These are phyloP conservation scores for Silene uniflora DNA, from an alignment of 148 eudicot species.

Conservation along the genomic window DNA sequence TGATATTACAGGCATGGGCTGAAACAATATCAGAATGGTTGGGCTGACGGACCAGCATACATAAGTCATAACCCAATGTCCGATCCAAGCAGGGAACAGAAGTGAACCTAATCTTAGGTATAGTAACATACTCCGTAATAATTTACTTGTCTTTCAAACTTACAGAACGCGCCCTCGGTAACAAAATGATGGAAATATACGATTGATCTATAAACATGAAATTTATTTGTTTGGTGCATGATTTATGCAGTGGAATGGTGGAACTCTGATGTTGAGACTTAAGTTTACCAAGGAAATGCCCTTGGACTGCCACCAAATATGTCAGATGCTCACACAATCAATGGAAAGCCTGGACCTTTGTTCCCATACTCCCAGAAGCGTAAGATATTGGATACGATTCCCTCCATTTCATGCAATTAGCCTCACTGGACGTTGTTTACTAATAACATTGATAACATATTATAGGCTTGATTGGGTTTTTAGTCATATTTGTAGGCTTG, in stretches of 20 bases:
- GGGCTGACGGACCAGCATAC: slow-evolving; percentile 77
- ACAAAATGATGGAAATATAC: too few relatives aligned
- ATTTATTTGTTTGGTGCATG: neutral
- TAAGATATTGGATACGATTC: slow-evolving; percentile 15
- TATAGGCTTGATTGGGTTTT: too few relatives aligned
- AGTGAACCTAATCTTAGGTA: slow-evolving; percentile 38
- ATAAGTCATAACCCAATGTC: slow-evolving; percentile 72
- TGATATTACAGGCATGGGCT: slow-evolving; percentile 53
- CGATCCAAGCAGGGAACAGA: slow-evolving; percentile 53
- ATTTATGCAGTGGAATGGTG: slow-evolving; percentile 67
- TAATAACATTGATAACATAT: too few relatives aligned
- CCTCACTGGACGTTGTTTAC: too few relatives aligned
- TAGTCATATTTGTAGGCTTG: too few relatives aligned
- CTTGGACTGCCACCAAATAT: slow-evolving; percentile 51
- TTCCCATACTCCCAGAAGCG: slow-evolving; percentile 59
- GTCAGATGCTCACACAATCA: slow-evolving; percentile 71
- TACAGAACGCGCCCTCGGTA: too few relatives aligned
- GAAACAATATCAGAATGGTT: slow-evolving; percentile 55
- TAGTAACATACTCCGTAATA: neutral
- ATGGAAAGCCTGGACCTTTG: slow-evolving; percentile 63
- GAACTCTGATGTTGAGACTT: slow-evolving; percentile 52
- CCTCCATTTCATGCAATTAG: neutral
- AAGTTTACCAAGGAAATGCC: slow-evolving; percentile 42
- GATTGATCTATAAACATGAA: too few relatives aligned
- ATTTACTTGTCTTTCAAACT: too few relatives aligned